A percentile compares a stretch with the other conserved stretches of the same genome.
These are phyloP conservation scores for Parasitella parasitica DNA, from an alignment of 371 early-diverging fungal genomes.

Conservation along the genomic window DNA sequence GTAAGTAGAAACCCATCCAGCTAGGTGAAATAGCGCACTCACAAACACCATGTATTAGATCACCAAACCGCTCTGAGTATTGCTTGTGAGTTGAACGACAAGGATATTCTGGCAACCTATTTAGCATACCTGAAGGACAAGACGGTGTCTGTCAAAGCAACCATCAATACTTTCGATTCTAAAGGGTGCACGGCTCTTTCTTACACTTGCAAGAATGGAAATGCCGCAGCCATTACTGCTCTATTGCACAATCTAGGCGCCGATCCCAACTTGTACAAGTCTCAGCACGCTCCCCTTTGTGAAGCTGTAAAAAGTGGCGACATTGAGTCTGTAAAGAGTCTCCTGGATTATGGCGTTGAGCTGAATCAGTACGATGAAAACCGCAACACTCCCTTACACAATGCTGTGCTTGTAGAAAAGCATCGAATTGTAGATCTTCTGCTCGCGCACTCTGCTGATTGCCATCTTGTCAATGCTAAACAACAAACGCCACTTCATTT, in stretches of 20 bases:
- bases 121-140: background rate
- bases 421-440: slow-evolving; percentile 40
- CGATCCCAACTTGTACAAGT: slow-evolving; percentile 17
- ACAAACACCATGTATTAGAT: slow-evolving; percentile 2
- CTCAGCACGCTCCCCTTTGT: slow-evolving; percentile 13
- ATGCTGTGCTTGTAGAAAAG: slow-evolving; percentile 43
- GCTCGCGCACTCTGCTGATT: slow-evolving; percentile 40
- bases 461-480: slow-evolving; percentile 21
- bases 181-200: slow-evolving; percentile 26
- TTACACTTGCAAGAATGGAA: slow-evolving; percentile 29
- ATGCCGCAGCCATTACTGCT: slow-evolving; percentile 18
- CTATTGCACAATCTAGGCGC: slow-evolving; percentile 31
- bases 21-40: background rate
- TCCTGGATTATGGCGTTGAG: slow-evolving; percentile 22
- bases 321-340: slow-evolving; percentile 5
- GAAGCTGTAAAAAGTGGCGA: slow-evolving; percentile 20
- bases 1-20: slow-evolving; percentile 22
- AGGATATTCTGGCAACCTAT: slow-evolving; percentile 7
- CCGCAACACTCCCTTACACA: slow-evolving; percentile 42
- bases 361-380: slow-evolving; percentile 4
- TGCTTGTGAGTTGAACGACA: slow-evolving; percentile 14
- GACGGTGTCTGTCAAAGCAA: background rate
- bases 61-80: slow-evolving; percentile 27
- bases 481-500: slow-evolving; percentile 55
- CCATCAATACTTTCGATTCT: slow-evolving; percentile 24